A percentile compares a stretch with the other conserved stretches of the same genome.
Conservation (phyloP, 192 early-diverging fungal genomes). For the Entomortierella parvispora region DNA sequence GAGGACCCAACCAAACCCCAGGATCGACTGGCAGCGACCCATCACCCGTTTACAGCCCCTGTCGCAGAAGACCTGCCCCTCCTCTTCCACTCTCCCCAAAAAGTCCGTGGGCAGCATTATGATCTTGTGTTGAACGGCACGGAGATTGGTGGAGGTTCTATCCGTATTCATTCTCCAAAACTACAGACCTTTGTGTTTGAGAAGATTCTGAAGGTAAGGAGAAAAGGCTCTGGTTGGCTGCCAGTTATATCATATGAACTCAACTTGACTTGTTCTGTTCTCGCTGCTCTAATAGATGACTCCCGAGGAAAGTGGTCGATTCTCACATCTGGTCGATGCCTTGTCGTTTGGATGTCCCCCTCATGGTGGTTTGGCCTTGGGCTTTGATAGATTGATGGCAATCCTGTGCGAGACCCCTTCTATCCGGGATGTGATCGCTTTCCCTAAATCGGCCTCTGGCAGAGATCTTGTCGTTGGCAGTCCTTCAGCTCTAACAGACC, state of each 20-base stretch:
- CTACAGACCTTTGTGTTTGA: conserved; percentile 82
- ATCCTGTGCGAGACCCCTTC: conserved; percentile 76
- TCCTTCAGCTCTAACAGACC: conserved; percentile 68
- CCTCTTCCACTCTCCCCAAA: conserved; percentile 68
- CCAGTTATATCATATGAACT: not conserved
- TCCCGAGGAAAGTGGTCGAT: conserved; percentile 65
- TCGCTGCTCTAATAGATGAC: conserved; percentile 47
- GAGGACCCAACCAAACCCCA: conserved; percentile 49
- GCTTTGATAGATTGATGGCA: conserved; percentile 84
- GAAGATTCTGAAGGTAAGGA: conserved; percentile 66
- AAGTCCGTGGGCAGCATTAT: conserved; percentile 84
- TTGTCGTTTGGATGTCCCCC: conserved; percentile 88
- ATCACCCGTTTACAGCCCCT: conserved; percentile 94
- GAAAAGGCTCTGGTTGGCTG: too few species aligned
- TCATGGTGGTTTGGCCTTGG: conserved; percentile 89
- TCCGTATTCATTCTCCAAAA: conserved; percentile 83
- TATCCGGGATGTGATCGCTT: conserved; percentile 93
- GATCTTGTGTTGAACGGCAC: conserved; percentile 92
- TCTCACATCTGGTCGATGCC: conserved; percentile 85
- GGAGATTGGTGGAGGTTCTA: conserved; percentile 92
- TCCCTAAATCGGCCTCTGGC: conserved; percentile 86
- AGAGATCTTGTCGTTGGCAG: conserved; percentile 84
- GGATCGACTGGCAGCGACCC: conserved; percentile 69
- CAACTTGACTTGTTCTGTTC: too few species aligned
- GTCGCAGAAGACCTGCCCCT: conserved; percentile 71